A percentile compares a stretch with the other conserved stretches of the same genome.
Evolutionary conservation across 768 basidiomycete species (phyloP).

Genomic region (Boletus vinaceobasis): DNA sequence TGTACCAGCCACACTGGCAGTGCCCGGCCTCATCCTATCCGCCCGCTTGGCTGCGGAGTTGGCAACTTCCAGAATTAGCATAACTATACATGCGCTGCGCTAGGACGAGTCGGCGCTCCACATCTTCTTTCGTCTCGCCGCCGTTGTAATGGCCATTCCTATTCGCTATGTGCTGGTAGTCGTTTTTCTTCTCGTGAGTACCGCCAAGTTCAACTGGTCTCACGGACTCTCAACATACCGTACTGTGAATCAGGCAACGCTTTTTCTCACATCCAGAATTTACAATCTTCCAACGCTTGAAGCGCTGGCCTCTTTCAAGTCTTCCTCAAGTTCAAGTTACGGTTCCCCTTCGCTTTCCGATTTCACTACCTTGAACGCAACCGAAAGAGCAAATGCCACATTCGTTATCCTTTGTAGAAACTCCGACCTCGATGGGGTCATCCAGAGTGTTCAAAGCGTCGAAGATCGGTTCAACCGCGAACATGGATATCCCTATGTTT

Average conservation of each 20-base stretch:
- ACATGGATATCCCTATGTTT: conserved; percentile 59
- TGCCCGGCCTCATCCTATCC: not conserved
- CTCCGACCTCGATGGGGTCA: conserved; percentile 41
- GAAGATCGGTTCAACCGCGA: conserved; percentile 60
- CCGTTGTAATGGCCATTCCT: conserved; percentile 15
- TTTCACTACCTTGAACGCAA: not conserved
- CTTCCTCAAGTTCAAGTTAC: not conserved
- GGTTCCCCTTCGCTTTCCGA: not conserved
- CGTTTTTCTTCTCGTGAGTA: conserved; percentile 20
- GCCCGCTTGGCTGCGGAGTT: not conserved
- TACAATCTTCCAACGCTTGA: not conserved
- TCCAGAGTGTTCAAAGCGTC: conserved; percentile 49
- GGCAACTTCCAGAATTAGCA: not conserved
- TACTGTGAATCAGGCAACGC: conserved; percentile 4
- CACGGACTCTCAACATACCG: not conserved
- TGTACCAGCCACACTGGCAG: conserved; percentile 3
- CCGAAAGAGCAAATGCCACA: conserved; percentile 49
- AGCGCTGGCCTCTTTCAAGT: not conserved
- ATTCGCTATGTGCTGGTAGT: conserved; percentile 20
- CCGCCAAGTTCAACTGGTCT: not conserved
- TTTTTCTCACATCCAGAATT: conserved; percentile 13
- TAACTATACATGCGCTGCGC: conserved; percentile 14
- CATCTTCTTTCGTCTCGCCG: not conserved
- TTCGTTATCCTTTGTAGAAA: conserved; percentile 58
- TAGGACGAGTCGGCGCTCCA: not conserved